Conservation (phyloP, 2,329 filamentous ascomycete species). For the Ophiocordyceps australis region DNA sequence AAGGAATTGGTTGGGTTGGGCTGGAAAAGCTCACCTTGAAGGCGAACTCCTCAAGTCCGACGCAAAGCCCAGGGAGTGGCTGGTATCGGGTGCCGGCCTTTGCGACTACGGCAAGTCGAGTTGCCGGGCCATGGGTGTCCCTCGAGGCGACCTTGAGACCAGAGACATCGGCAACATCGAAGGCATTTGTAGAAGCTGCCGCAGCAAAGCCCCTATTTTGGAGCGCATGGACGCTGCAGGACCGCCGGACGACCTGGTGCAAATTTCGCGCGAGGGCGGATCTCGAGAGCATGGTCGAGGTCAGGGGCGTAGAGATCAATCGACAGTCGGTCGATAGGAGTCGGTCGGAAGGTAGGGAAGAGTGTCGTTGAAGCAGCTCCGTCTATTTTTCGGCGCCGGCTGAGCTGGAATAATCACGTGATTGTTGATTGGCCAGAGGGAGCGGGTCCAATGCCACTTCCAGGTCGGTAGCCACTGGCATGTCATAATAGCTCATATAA, state of each 20-base stretch:
- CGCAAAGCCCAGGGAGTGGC: slow-evolving; percentile 72
- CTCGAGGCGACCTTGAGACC: slow-evolving; percentile 87
- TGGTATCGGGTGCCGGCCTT: slow-evolving; percentile 93
- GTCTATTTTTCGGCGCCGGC: slow-evolving; percentile 23
- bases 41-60: slow-evolving; percentile 84
- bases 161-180: slow-evolving; percentile 69
- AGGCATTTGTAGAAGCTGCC: slow-evolving; percentile 53
- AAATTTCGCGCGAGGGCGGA: slow-evolving; percentile 38
- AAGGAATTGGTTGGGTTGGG: slow-evolving; percentile 11
- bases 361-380: slow-evolving; percentile 22
- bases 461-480: too few relatives aligned
- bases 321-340: slow-evolving; percentile 24
- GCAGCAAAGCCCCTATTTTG: slow-evolving; percentile 39
- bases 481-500: too few relatives aligned
- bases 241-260: slow-evolving; percentile 37
- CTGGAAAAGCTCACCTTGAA: slow-evolving; percentile 56
- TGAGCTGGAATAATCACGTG: slow-evolving; percentile 16
- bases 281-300: slow-evolving; percentile 44
- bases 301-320: slow-evolving; percentile 37
- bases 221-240: slow-evolving; percentile 34
- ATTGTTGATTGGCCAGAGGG: slow-evolving; percentile 5
- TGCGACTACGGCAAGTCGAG: slow-evolving; percentile 77
- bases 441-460: too few relatives aligned
- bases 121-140: slow-evolving; percentile 75
- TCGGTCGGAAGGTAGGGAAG: slow-evolving; percentile 18